phyloP scores from a whole-genome alignment of 2,329 filamentous ascomycete species.

The Colletotrichum chlorophyti region DNA sequence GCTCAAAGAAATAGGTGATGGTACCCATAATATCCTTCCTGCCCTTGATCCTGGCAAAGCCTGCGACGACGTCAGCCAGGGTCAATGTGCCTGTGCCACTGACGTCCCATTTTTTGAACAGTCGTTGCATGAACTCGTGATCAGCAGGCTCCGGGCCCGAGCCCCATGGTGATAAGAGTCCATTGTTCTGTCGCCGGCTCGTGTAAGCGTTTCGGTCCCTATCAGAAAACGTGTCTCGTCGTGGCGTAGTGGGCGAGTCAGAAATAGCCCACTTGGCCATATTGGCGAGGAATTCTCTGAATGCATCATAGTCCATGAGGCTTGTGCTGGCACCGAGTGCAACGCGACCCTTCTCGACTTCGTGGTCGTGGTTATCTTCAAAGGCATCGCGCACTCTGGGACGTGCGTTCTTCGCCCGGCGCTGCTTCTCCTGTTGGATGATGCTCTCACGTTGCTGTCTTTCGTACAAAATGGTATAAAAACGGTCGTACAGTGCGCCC shows the following conservation, averaged over 20 bases:
- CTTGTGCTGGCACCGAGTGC: conserved; percentile 88
- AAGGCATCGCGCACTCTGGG: conserved; percentile 50
- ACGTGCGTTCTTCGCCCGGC: conserved; percentile 67
- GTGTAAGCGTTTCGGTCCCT: conserved; percentile 57
- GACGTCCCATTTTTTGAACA: conserved; percentile 89
- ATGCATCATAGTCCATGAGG: conserved; percentile 96
- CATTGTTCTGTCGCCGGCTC: conserved; percentile 21
- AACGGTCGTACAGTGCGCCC: conserved; percentile 89
- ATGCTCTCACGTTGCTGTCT: conserved; percentile 83
- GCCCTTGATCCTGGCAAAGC: conserved; percentile 89
- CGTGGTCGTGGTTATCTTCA: conserved; percentile 50
- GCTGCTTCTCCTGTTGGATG: conserved; percentile 77
- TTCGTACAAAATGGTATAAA: conserved; percentile 91
- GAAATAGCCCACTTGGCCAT: conserved; percentile 94
- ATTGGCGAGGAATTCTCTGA: conserved; percentile 89
- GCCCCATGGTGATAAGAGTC: conserved; percentile 58
- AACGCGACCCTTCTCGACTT: conserved; percentile 83
- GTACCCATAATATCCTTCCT: conserved; percentile 96
- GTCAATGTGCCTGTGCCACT: conserved; percentile 80
- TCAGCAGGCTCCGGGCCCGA: conserved; percentile 75
- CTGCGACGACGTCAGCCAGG: conserved; percentile 90
- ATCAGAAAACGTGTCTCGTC: conserved; percentile 53
- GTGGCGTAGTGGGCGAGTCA: conserved; percentile 74
- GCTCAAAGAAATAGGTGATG: conserved; percentile 96
- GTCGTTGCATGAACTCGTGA: conserved; percentile 89